Evolutionary conservation across 208 protist genomes (phyloP).

Genomic region (Porcisia hertigi): DNA sequence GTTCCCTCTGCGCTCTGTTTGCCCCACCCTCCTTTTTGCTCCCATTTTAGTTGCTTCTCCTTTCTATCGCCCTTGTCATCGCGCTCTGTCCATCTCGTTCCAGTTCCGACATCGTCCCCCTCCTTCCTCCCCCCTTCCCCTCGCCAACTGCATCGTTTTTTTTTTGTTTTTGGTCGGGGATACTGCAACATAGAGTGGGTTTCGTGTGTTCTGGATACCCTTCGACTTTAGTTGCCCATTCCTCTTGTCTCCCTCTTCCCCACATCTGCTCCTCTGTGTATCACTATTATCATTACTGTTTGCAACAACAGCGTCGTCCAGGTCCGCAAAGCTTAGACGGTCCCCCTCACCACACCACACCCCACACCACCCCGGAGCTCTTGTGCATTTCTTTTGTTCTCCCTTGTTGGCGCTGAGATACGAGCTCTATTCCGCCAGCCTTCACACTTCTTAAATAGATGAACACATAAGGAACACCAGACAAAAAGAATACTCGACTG

Average conservation of each 20-base stretch:
- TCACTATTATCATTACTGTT: neutral
- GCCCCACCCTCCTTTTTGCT: neutral
- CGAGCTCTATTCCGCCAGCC: neutral
- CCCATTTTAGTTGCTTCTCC: neutral
- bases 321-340: neutral
- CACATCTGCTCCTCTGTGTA: neutral
- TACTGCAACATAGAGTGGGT: neutral
- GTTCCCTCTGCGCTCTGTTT: neutral
- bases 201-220: neutral
- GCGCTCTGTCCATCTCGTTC: neutral
- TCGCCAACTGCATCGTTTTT: no score
- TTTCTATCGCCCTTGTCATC: neutral
- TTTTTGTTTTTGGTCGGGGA: neutral
- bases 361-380: neutral
- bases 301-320: neutral
- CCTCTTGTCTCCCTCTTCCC: neutral
- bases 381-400: neutral
- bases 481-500: neutral
- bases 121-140: neutral
- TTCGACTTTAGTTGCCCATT: neutral
- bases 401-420: neutral
- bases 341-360: no score
- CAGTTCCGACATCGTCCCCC: neutral
- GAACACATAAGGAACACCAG: neutral
- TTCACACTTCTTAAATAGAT: neutral